Conservation (phyloP, 1,284 basidiomycete species). For the Boletus holoroseus region DNA sequence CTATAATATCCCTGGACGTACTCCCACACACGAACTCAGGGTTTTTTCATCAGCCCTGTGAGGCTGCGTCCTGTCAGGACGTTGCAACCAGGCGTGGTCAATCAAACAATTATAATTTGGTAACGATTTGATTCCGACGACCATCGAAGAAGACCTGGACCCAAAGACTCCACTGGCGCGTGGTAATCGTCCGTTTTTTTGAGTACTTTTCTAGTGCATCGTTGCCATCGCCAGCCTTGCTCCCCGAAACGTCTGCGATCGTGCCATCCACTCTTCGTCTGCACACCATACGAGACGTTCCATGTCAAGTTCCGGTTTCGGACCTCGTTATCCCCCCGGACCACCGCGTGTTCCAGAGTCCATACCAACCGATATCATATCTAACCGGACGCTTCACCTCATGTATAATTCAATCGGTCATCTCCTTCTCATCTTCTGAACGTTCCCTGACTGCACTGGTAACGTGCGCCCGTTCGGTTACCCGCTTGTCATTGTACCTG, state of each 20-base stretch:
- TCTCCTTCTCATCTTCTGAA: constrained; percentile 13
- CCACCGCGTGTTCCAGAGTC: constrained; percentile 7
- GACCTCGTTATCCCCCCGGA: constrained; percentile 21
- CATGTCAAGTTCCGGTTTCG: constrained; percentile 24
- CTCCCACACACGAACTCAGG: constrained; percentile 19
- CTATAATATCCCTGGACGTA: constrained; percentile 10
- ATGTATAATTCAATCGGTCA: constrained; percentile 10
- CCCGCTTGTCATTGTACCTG: constrained; percentile 24
- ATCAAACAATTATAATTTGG: constrained; percentile 19
- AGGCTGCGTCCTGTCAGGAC: constrained; percentile 13
- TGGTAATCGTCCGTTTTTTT: constrained; percentile 25
- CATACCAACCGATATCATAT: constrained; percentile 20
- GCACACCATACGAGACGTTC: background rate
- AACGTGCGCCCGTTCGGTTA: constrained; percentile 6
- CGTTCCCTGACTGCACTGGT: constrained; percentile 7
- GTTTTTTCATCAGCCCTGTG: constrained; percentile 24
- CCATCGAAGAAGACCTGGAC: constrained; percentile 27
- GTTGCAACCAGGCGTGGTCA: constrained; percentile 9
- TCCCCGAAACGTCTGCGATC: constrained; percentile 21
- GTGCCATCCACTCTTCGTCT: constrained; percentile 7
- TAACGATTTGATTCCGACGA: constrained; percentile 17
- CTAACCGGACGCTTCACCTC: constrained; percentile 21
- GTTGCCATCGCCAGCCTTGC: constrained; percentile 1
- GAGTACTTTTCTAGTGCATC: constrained; percentile 1
- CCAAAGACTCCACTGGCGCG: constrained; percentile 26